These are phyloP conservation scores for Coemansia furcata DNA, from an alignment of 192 early-diverging fungal genomes.

Conservation along the genomic window DNA sequence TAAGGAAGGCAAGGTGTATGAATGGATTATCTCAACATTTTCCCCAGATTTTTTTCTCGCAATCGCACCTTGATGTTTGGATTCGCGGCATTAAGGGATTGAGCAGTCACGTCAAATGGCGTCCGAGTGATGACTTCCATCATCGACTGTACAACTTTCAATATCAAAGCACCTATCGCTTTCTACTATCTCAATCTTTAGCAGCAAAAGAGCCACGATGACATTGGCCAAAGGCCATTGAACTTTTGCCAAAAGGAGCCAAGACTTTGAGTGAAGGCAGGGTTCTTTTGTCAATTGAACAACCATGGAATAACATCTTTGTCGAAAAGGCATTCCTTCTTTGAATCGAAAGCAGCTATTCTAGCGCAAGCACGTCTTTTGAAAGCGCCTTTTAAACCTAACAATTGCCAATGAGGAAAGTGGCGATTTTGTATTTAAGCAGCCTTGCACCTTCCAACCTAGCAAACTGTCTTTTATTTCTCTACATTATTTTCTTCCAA, in stretches of 20 bases:
- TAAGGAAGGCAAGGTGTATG: not conserved
- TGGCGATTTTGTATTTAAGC: not conserved
- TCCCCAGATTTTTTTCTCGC: not conserved
- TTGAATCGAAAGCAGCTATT: not conserved
- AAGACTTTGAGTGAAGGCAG: not conserved
- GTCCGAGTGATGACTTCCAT: too few species aligned
- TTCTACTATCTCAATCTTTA: not conserved
- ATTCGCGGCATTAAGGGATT: not conserved
- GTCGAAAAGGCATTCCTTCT: not conserved
- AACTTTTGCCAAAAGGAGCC: not conserved
- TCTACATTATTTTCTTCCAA: not conserved
- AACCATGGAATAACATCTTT: not conserved
- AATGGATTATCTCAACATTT: not conserved
- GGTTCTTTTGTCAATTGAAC: not conserved
- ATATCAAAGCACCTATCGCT: not conserved
- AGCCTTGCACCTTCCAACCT: not conserved
- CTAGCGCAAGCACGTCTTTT: not conserved
- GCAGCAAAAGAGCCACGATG: not conserved
- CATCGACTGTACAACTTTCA: too few species aligned
- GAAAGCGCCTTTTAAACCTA: not conserved
- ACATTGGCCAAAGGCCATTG: not conserved
- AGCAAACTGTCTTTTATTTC: not conserved
- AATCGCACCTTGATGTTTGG: not conserved
- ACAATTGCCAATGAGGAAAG: not conserved
- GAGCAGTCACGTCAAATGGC: not conserved